phyloP scores from a whole-genome alignment of 306 rosid species.

The Astragalus glycyphyllos region DNA sequence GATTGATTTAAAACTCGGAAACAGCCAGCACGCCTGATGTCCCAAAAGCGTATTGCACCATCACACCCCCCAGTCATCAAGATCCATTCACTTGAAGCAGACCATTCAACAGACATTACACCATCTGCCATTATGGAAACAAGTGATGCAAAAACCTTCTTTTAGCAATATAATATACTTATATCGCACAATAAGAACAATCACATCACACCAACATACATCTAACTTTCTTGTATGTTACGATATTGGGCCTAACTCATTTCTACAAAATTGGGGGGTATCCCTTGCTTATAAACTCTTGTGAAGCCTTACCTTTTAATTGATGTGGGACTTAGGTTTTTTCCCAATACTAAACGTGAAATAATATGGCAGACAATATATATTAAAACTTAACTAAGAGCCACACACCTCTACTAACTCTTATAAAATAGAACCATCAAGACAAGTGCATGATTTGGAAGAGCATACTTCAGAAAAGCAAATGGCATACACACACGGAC shows the following conservation, averaged over 20 bases:
- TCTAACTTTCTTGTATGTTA: slow-evolving; percentile 13
- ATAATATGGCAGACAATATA: slow-evolving; percentile 14
- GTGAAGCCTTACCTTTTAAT: not conserved
- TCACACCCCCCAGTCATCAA: slow-evolving; percentile 94
- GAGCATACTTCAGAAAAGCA: not conserved
- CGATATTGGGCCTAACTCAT: too few species aligned
- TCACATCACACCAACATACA: not conserved
- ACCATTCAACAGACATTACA: slow-evolving; percentile 92
- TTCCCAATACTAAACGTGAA: not conserved
- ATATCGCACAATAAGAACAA: slow-evolving; percentile 28
- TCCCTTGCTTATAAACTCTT: too few species aligned
- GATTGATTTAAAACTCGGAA: slow-evolving; percentile 87
- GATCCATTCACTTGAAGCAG: slow-evolving; percentile 89
- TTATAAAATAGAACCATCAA: slow-evolving; percentile 15
- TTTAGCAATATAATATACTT: not conserved
- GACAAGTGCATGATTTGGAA: too few species aligned
- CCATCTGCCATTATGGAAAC: slow-evolving; percentile 70
- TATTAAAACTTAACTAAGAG: slow-evolving; percentile 15
- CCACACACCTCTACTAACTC: not conserved
- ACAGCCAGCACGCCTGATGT: slow-evolving; percentile 92
- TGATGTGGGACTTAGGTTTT: too few species aligned
- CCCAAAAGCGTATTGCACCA: slow-evolving; percentile 99
- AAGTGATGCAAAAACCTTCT: not conserved
- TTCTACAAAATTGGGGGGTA: too few species aligned
- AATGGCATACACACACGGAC: not conserved